Evolutionary conservation across 2,329 filamentous ascomycete species (phyloP).

Genomic region (Diatrype stigma): DNA sequence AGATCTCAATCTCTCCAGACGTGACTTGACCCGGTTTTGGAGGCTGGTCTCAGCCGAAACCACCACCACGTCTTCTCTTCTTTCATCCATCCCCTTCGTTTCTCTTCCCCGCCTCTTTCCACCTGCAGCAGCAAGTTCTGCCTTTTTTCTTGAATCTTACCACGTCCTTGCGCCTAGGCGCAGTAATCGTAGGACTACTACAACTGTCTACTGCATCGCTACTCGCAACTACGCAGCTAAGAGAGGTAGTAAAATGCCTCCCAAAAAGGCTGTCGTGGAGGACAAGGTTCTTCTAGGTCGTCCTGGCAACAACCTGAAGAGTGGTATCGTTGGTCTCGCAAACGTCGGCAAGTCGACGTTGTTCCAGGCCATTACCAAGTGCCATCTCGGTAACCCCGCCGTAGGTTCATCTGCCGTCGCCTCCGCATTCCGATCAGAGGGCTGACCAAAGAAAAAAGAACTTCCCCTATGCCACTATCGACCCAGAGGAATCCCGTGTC

Average conservation of each 20-base stretch:
- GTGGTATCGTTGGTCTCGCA: slow-evolving; percentile 98
- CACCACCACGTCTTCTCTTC: slow-evolving; percentile 39
- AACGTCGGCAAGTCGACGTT: slow-evolving; percentile 99
- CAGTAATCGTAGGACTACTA: slow-evolving; percentile 20
- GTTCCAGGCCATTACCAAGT: slow-evolving; percentile 99
- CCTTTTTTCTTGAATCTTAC: slow-evolving; percentile 48
- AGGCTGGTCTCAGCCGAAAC: slow-evolving; percentile 37
- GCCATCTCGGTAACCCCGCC: slow-evolving; percentile 92
- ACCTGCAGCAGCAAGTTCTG: slow-evolving; percentile 64
- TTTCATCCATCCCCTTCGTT: slow-evolving; percentile 44
- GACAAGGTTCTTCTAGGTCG: slow-evolving; percentile 95
- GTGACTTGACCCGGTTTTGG: slow-evolving; percentile 21
- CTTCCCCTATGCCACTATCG: slow-evolving; percentile 98
- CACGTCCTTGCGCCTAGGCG: slow-evolving; percentile 46
- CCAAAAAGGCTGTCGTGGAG: slow-evolving; percentile 88
- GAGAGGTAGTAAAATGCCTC: slow-evolving; percentile 75
- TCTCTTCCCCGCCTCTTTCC: slow-evolving; percentile 47
- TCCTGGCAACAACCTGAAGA: slow-evolving; percentile 97
- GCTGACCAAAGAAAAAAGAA: slow-evolving; percentile 56
- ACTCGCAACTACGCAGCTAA: slow-evolving; percentile 54
- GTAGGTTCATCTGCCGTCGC: slow-evolving; percentile 48
- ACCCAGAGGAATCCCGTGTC: slow-evolving; percentile 96
- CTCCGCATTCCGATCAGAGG: slow-evolving; percentile 18
- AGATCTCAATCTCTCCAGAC: slow-evolving; percentile 3
- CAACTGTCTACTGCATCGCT: slow-evolving; percentile 35